These are phyloP conservation scores for Jackrogersella multiformis DNA, from an alignment of 495 filamentous ascomycete genomes.

Conservation along the genomic window DNA sequence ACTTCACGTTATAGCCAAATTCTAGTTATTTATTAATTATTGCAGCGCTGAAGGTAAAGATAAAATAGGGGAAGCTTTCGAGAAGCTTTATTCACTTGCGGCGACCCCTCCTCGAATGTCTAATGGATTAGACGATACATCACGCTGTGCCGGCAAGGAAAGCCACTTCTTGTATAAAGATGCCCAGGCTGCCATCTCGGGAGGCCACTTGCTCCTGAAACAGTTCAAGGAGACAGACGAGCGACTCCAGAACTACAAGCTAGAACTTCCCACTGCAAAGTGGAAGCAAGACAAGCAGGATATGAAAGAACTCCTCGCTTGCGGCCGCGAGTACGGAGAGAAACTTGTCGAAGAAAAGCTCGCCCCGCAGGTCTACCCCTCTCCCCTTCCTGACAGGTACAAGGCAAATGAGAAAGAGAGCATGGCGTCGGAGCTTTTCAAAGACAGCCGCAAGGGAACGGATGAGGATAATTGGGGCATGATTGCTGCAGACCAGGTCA, in stretches of 20 bases:
- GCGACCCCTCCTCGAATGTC: not conserved
- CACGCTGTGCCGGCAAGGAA: constrained; percentile 24
- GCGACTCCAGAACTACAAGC: constrained; percentile 30
- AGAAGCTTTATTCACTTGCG: constrained; percentile 9
- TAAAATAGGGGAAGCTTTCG: constrained; percentile 8
- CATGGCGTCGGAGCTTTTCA: constrained; percentile 47
- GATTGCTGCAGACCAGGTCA: constrained; percentile 47
- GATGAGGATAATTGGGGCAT: constrained; percentile 48
- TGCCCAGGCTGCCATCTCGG: constrained; percentile 19
- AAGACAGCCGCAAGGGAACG: constrained; percentile 38
- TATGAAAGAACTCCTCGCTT: constrained; percentile 47
- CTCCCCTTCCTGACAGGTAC: constrained; percentile 22
- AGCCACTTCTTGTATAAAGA: constrained; percentile 36
- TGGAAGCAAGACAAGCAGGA: constrained; percentile 52
- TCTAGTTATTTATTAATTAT: not conserved
- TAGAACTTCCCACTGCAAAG: constrained; percentile 39
- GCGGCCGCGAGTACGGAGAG: constrained; percentile 47
- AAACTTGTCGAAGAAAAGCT: constrained; percentile 48
- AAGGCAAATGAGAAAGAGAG: constrained; percentile 44
- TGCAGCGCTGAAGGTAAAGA: constrained; percentile 21
- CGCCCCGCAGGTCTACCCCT: constrained; percentile 23
- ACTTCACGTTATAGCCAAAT: not conserved
- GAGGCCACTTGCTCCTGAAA: constrained; percentile 25
- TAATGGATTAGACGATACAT: not conserved
- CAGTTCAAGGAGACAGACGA: constrained; percentile 42